These are phyloP conservation scores for Chalara sp. DNA, from an alignment of 2,329 filamentous ascomycete genomes.

Conservation along the genomic window DNA sequence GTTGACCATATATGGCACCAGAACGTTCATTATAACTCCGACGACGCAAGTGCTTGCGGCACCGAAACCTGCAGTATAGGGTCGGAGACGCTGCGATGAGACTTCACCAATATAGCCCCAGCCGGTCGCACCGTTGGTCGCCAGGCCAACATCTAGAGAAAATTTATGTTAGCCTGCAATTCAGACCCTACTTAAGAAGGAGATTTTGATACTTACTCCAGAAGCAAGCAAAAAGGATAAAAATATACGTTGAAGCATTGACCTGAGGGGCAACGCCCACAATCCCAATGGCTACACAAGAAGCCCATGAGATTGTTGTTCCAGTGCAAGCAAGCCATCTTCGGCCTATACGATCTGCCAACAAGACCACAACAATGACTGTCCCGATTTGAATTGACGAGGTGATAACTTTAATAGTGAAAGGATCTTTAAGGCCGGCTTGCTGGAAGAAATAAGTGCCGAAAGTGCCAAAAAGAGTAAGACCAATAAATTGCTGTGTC, in stretches of 20 bases:
- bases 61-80: conserved; percentile 16
- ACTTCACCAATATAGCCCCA: conserved; percentile 20
- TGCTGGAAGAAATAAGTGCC: conserved; percentile 21
- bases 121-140: conserved; percentile 10
- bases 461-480: conserved; percentile 17
- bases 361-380: conserved; percentile 7
- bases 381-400: conserved; percentile 6
- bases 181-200: not conserved
- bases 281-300: conserved; percentile 9
- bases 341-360: conserved; percentile 6
- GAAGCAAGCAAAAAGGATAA: conserved; percentile 7
- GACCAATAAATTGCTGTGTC: conserved; percentile 19
- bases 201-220: conserved; percentile 3
- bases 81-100: conserved; percentile 17
- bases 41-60: conserved; percentile 16
- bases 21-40: conserved; percentile 17
- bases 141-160: conserved; percentile 11
- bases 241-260: conserved; percentile 6
- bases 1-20: conserved; percentile 16
- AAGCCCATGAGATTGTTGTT: conserved; percentile 5
- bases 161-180: conserved; percentile 4
- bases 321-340: conserved; percentile 6
- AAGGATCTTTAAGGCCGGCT: conserved; percentile 17
- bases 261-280: conserved; percentile 6
- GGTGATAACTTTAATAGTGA: conserved; percentile 15